Evolutionary conservation across 768 basidiomycete species (phyloP).

Genomic region (Leccinum ochraceum): DNA sequence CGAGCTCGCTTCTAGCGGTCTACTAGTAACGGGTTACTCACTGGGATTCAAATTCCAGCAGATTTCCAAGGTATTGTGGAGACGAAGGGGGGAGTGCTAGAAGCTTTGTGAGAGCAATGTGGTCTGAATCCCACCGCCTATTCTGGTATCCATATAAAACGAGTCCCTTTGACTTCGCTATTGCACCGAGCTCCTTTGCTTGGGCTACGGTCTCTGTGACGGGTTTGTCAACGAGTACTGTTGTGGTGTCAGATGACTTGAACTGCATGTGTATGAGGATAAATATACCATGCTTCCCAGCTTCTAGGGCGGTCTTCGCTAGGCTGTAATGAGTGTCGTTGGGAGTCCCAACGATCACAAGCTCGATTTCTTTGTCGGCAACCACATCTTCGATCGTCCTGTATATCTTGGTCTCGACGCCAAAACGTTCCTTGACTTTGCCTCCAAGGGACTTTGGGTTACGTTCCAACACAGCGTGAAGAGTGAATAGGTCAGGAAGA

Average conservation of each 20-base stretch:
- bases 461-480: slow-evolving; percentile 76
- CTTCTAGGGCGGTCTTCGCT: slow-evolving; percentile 62
- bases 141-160: slow-evolving; percentile 76
- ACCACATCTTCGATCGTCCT: slow-evolving; percentile 61
- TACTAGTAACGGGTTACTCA: slow-evolving; percentile 33
- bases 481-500: slow-evolving; percentile 65
- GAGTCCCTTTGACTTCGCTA: slow-evolving; percentile 60
- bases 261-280: not conserved
- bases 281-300: slow-evolving; percentile 69
- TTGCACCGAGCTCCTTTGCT: slow-evolving; percentile 56
- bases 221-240: slow-evolving; percentile 82
- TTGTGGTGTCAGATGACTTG: slow-evolving; percentile 2
- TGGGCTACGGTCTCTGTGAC: slow-evolving; percentile 60
- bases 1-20: not conserved
- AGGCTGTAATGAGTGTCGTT: slow-evolving; percentile 72
- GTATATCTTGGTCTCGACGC: slow-evolving; percentile 57
- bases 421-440: slow-evolving; percentile 66
- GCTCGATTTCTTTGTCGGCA: slow-evolving; percentile 62
- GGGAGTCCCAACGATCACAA: slow-evolving; percentile 69
- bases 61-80: slow-evolving; percentile 55
- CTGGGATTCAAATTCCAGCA: slow-evolving; percentile 79
- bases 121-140: slow-evolving; percentile 79
- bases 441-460: slow-evolving; percentile 62
- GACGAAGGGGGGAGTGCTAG: slow-evolving; percentile 53
- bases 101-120: slow-evolving; percentile 62